Conservation (phyloP, 345 rosid genomes). For the Aquilaria yunnanensis region DNA sequence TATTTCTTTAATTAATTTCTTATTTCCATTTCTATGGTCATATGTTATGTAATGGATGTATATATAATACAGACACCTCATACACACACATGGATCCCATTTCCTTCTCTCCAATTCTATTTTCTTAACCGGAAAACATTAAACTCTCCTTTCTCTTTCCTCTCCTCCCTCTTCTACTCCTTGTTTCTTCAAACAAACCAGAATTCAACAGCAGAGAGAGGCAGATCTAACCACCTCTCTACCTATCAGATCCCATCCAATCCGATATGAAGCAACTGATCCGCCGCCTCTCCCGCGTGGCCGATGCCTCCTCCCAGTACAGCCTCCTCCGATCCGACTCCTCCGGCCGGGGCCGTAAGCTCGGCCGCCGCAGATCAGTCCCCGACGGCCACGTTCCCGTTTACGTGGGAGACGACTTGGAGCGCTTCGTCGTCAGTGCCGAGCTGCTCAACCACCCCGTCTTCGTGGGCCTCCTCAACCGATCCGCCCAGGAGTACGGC, state of each 20-base stretch:
- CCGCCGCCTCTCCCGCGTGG: conserved; percentile 84
- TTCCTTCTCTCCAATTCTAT: too few relatives aligned
- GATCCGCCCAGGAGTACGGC: conserved; percentile 92
- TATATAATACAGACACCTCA: too few relatives aligned
- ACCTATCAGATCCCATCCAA: background rate
- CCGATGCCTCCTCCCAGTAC: conserved; percentile 70
- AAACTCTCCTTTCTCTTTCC: conserved; percentile 6
- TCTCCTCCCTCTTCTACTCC: conserved; percentile 2
- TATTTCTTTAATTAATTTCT: too few relatives aligned
- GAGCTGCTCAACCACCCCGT: conserved; percentile 88
- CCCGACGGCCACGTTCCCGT: conserved; percentile 89
- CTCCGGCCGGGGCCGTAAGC: conserved; percentile 13
- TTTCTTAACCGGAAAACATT: too few relatives aligned
- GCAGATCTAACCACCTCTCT: background rate
- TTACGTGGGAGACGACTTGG: conserved; percentile 94
- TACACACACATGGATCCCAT: too few relatives aligned
- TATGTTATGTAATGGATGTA: too few relatives aligned
- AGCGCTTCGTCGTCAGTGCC: conserved; percentile 76
- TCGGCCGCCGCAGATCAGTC: conserved; percentile 32
- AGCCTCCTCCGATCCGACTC: conserved; percentile 59
- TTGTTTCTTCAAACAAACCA: background rate
- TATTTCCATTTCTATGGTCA: too few relatives aligned
- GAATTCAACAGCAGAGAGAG: too few relatives aligned
- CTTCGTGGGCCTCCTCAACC: conserved; percentile 59
- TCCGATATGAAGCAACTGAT: conserved; percentile 65